Base-by-base conservation (phyloP, 148 eudicot genomes). In the Rhododendron ovatum region DNA sequence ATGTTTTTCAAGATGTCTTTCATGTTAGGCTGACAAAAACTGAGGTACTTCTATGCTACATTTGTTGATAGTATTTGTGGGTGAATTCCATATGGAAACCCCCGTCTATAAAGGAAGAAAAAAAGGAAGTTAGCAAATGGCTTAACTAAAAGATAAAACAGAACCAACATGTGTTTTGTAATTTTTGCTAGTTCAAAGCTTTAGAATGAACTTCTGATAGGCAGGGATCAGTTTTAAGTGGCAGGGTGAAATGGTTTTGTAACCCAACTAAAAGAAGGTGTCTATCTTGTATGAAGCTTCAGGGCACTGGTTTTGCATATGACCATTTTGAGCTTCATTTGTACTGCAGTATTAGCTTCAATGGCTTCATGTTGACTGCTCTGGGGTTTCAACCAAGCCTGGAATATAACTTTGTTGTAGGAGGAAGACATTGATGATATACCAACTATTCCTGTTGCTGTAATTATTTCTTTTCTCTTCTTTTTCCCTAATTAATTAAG, bases 21-120 rank as follows among this genome's bases (percentile, higher is more conserved):
- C 41, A 20, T 37, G 22, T 39, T 76, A 41, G 28, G 80, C 80
- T 76, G 80, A 76, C 43, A 39, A 41, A 18, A 39, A 76, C 80
- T 37, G 80, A 76, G 45, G 5, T 77, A 20, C 28, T 41, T 43
- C 30, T 45, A 7, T 22, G 14, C 39, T 20, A 20, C 28, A 41
- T 77, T 77, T 77, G 80, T 77, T 77, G 28, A 20, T 77, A 77
- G 51, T 71, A 71, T 71, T 77, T 77, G 50, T 77, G 50, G 80
- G 80, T 39, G 14, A 77, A 20, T 41, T 77, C 28, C 28, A 22
- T 41, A 22, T 0, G 4, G 26, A 77, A 77, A 41, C 15, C 53
- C 18, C 26, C 14, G 26, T 41, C 14, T 7, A 18, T n/a, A 39
- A 75, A 39, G 76, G 39, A 71, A 9, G 33, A 28, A 69, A 28